Evolutionary conservation across 1,284 basidiomycete genomes (phyloP), one percentile per base, ranked within the genome.

Genomic region (Malassezia restricta): DNA sequence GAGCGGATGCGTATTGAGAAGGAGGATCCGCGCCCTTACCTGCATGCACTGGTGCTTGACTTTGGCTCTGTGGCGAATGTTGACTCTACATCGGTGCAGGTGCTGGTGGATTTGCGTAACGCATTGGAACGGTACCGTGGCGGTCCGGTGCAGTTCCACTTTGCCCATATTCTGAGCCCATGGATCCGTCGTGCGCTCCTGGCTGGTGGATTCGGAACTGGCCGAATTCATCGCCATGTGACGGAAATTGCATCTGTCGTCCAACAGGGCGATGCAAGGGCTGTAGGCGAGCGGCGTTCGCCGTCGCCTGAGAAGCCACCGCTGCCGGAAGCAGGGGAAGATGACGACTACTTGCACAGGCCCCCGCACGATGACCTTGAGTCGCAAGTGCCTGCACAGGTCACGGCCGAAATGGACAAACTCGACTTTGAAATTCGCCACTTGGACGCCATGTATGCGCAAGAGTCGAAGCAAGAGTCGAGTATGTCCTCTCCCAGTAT

Each of bases 11-110:
- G 27, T 24, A 75, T 47, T 76, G 78, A 43, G 55, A 46, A 78
- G 77, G 5, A 41, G 7, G 77, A 78, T 64, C 81, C 81, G 62
- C 86, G 69, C 15, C 74, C 90, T 0, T 68, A 78, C 6, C 77
- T 96, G 32, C 82, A 82, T 47, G 89, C 91, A 8, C 80, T 98
- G 63, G 84, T 98, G 33, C 78, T 96, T 17, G 92, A 98, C 74
- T 91, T 96, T 69, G 83, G 86, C 39, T 77, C 81, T 38, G 85
- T 95, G 29, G 73, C 75, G 52, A 77, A 79, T 61, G 73, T 78
- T 37, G 77, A 79, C 63, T 86, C 85, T 11, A 96, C 94, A 1
- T 85, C 86, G 38, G 80, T 91, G 3, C 92, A 98, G 74, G 82
- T 87, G 33, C 78, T 98, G 30, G 83, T 94, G 50, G 92, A 98